These are phyloP conservation scores for Paramyrothecium roridum DNA, from an alignment of 2,329 filamentous ascomycete genomes.

Conservation along the genomic window DNA sequence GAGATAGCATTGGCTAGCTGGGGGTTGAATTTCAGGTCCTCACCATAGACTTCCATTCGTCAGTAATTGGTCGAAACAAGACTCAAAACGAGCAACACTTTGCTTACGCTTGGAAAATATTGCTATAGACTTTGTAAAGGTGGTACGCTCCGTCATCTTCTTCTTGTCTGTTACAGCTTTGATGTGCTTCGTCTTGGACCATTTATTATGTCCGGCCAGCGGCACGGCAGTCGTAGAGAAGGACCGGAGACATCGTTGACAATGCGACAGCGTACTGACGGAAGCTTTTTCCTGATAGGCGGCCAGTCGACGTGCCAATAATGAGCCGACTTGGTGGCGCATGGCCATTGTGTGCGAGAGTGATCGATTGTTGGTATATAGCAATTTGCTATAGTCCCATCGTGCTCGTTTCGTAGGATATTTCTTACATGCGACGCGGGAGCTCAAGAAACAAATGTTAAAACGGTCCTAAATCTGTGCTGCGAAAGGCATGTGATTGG, in stretches of 20 bases:
- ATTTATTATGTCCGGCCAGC: conserved; percentile 79
- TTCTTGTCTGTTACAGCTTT: conserved; percentile 83
- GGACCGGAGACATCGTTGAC: conserved; percentile 44
- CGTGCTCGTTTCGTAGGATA: no score
- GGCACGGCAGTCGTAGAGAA: conserved; percentile 42
- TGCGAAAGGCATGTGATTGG: background rate
- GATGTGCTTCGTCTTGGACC: conserved; percentile 95
- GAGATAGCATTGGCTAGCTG: conserved; percentile 70
- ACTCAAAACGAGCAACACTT: background rate
- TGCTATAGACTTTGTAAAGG: conserved; percentile 69
- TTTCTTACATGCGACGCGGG: background rate
- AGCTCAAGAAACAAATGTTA: background rate
- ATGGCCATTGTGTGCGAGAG: background rate
- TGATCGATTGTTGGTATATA: no score
- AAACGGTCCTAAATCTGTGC: background rate
- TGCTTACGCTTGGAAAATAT: conserved; percentile 68
- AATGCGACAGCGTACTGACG: conserved; percentile 25
- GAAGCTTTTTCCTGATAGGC: conserved; percentile 1
- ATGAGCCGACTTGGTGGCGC: background rate
- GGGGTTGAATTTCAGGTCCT: conserved; percentile 71
- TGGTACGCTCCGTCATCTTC: conserved; percentile 68
- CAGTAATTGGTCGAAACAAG: background rate
- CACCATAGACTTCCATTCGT: conserved; percentile 61
- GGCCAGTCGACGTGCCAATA: background rate
- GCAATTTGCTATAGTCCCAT: no score